Evolutionary conservation across 2,329 filamentous ascomycete species (phyloP).

Genomic region (Karstenula rhodostoma): DNA sequence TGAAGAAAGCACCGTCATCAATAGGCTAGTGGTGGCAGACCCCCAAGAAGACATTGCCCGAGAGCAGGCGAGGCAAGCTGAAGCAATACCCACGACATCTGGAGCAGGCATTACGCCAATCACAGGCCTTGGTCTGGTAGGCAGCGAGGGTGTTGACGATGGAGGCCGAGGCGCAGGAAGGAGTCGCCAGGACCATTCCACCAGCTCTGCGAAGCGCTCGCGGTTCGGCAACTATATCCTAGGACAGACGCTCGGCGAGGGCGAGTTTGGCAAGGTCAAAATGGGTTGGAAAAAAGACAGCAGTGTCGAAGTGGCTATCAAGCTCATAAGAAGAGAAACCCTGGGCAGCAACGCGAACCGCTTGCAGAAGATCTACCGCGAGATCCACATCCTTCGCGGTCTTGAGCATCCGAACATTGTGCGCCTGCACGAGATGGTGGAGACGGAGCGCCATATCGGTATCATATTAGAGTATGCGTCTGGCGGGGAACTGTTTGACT

Average conservation of each 20-base stretch:
- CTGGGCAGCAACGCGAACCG: constrained; percentile 88
- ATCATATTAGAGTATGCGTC: constrained; percentile 99
- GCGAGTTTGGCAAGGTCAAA: constrained; percentile 98
- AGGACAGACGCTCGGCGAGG: constrained; percentile 94
- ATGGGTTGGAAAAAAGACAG: constrained; percentile 98
- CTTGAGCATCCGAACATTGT: constrained; percentile 97
- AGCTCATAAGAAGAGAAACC: constrained; percentile 91
- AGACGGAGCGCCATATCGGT: constrained; percentile 95
- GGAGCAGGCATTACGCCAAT: constrained; percentile 55
- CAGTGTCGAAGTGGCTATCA: constrained; percentile 92
- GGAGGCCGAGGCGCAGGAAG: constrained; percentile 52
- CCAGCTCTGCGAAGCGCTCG: constrained; percentile 72
- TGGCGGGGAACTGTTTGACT: constrained; percentile 96
- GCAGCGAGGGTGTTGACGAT: constrained; percentile 61
- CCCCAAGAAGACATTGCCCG: constrained; percentile 76
- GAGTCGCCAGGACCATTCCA: constrained; percentile 67
- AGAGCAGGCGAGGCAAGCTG: constrained; percentile 73
- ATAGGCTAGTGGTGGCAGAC: constrained; percentile 78
- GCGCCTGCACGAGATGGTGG: constrained; percentile 95
- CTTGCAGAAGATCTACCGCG: constrained; percentile 95
- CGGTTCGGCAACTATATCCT: constrained; percentile 96
- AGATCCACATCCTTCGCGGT: constrained; percentile 88
- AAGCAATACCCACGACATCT: constrained; percentile 60
- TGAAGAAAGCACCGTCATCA: constrained; percentile 81
- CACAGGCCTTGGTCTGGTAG: constrained; percentile 58